Percentiles rank a stretch among this genome's conserved stretches.
phyloP scores from a whole-genome alignment of 371 early-diverging fungal genomes.

The Circinella umbellata region DNA sequence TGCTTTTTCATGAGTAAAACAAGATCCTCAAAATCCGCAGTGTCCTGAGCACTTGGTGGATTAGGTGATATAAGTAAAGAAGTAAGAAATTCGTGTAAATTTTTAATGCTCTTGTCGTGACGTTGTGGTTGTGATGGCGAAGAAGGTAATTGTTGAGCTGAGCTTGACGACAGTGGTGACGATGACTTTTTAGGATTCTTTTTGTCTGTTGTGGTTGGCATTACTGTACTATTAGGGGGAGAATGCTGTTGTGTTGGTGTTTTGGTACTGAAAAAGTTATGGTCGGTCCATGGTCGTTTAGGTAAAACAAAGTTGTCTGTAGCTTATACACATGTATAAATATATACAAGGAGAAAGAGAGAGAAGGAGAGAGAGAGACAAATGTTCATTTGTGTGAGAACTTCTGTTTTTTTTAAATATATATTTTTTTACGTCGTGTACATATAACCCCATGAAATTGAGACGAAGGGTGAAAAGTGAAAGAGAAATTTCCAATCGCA shows the following conservation, averaged over 20 bases:
- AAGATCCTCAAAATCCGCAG: not conserved
- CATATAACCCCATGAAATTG: too few species aligned
- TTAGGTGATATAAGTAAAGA: not conserved
- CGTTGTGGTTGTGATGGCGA: not conserved
- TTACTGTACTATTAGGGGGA: not conserved
- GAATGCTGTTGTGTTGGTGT: not conserved
- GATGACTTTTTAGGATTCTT: not conserved
- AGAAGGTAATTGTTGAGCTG: not conserved
- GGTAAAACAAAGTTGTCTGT: not conserved
- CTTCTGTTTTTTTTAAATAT: too few species aligned
- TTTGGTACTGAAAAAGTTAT: conserved; percentile 3
- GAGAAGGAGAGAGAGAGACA: too few species aligned
- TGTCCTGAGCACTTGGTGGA: not conserved
- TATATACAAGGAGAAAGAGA: too few species aligned
- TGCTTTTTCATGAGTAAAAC: conserved; percentile 1
- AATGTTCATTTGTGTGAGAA: too few species aligned
- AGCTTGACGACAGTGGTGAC: too few species aligned
- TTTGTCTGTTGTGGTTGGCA: not conserved
- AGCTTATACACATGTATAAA: not conserved
- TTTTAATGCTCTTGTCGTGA: not conserved
- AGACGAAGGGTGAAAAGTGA: not conserved
- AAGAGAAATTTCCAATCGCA: not conserved
- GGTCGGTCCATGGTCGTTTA: not conserved
- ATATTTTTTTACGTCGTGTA: too few species aligned
- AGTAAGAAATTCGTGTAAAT: conserved; percentile 1